Conservation (phyloP, 2,329 filamentous ascomycete genomes). For the Gliomastix tumulicola region DNA sequence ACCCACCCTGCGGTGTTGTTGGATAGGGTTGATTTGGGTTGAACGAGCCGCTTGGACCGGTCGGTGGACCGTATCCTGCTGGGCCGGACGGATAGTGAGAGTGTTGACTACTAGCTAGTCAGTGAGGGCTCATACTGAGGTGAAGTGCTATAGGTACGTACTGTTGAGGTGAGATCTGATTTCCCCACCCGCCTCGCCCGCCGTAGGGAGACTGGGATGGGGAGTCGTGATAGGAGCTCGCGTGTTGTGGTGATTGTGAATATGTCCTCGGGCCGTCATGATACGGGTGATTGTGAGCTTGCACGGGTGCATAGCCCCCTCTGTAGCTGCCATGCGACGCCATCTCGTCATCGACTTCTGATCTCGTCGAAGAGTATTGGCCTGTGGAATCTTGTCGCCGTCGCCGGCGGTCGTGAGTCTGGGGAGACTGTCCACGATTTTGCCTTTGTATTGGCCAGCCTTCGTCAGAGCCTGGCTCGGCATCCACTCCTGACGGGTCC, state of each 20-base stretch:
- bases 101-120: slow-evolving; percentile 5
- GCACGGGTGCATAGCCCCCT: slow-evolving; percentile 30
- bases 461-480: too few species aligned
- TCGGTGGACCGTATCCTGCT: slow-evolving; percentile 46
- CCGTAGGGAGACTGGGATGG: slow-evolving; percentile 36
- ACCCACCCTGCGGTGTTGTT: slow-evolving; percentile 41
- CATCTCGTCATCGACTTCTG: slow-evolving; percentile 45
- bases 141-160: slow-evolving; percentile 19
- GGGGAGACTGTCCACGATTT: too few species aligned
- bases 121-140: slow-evolving; percentile 55
- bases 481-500: too few species aligned
- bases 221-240: slow-evolving; percentile 36
- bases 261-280: slow-evolving; percentile 26
- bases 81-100: slow-evolving; percentile 25
- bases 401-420: slow-evolving; percentile 14
- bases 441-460: too few species aligned
- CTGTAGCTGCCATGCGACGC: slow-evolving; percentile 33
- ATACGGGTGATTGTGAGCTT: slow-evolving; percentile 27
- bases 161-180: slow-evolving; percentile 30
- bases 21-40: too few species aligned
- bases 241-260: slow-evolving; percentile 34
- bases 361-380: slow-evolving; percentile 35
- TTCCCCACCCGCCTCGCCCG: slow-evolving; percentile 30
- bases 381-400: slow-evolving; percentile 17
- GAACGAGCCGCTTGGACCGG: slow-evolving; percentile 33